Conservation (phyloP, 257 asterid species). For the Jacaranda copaia region DNA sequence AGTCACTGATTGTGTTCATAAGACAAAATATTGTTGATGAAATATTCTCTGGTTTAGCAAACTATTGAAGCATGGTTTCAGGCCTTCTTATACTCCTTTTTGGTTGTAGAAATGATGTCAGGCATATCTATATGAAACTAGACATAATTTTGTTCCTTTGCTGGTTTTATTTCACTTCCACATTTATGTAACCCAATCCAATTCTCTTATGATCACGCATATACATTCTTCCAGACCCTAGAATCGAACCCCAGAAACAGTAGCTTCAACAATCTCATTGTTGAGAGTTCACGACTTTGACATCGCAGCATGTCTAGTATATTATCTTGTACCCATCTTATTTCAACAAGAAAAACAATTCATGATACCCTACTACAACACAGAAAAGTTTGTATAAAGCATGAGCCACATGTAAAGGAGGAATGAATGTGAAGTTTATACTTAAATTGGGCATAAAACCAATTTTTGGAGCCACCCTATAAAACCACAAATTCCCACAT, state of each 20-base stretch:
- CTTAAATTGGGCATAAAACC: neutral
- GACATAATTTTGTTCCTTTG: neutral
- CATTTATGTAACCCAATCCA: neutral
- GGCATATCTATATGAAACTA: neutral
- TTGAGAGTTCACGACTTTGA: neutral
- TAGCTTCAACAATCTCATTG: neutral
- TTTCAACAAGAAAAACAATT: neutral
- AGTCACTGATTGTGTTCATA: neutral
- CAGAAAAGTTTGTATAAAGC: slow-evolving; percentile 2
- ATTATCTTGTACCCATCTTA: neutral
- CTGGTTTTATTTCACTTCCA: neutral
- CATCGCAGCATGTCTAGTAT: slow-evolving; percentile 7
- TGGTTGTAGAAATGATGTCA: neutral
- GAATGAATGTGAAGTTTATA: neutral
- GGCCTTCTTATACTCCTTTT: neutral
- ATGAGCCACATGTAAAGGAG: neutral
- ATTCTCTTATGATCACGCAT: neutral
- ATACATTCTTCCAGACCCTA: slow-evolving; percentile 4
- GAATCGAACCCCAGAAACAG: neutral
- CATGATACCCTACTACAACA: neutral
- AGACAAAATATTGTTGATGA: neutral
- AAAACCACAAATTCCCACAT: neutral
- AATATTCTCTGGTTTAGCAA: neutral
- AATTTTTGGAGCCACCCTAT: neutral
- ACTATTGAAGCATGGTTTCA: neutral